Conservation (phyloP, 768 basidiomycete genomes). For the Cystofilobasidium ferigula region DNA sequence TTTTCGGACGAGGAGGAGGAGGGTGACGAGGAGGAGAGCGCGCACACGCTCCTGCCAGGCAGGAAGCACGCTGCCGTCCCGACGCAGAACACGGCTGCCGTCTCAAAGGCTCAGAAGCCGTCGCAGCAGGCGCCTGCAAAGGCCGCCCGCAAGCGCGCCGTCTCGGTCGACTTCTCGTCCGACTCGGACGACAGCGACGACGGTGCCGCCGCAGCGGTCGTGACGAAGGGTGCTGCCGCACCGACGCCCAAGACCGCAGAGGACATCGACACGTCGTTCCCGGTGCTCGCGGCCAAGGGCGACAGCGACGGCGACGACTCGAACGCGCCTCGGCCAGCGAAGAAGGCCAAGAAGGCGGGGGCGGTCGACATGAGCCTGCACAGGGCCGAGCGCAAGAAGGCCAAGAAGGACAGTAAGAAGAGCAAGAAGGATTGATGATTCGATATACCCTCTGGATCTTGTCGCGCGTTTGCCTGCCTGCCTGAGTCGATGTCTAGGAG, state of each 20-base stretch:
- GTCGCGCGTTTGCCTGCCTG: too few species aligned
- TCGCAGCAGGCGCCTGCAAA: background rate
- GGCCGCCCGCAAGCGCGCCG: background rate
- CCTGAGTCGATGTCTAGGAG: too few species aligned
- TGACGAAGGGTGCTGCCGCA: background rate
- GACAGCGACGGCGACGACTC: background rate
- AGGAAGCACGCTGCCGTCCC: background rate
- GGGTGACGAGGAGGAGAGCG: background rate
- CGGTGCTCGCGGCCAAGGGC: background rate
- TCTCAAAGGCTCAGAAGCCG: background rate
- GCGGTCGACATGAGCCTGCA: slow-evolving; percentile 3
- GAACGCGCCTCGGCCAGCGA: background rate
- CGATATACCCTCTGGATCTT: too few species aligned
- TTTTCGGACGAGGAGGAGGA: background rate
- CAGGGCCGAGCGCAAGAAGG: slow-evolving; percentile 10
- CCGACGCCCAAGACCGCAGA: background rate
- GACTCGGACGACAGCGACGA: slow-evolving; percentile 1
- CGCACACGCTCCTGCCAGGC: background rate
- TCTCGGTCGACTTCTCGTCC: background rate
- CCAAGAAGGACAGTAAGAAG: slow-evolving; percentile 7
- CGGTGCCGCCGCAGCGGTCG: background rate
- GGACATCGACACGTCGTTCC: background rate
- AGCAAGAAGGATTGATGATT: too few species aligned
- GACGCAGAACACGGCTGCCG: background rate
- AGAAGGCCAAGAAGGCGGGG: background rate